Conservation (phyloP, 75 land plant genomes). For the Gnetum montanum region DNA sequence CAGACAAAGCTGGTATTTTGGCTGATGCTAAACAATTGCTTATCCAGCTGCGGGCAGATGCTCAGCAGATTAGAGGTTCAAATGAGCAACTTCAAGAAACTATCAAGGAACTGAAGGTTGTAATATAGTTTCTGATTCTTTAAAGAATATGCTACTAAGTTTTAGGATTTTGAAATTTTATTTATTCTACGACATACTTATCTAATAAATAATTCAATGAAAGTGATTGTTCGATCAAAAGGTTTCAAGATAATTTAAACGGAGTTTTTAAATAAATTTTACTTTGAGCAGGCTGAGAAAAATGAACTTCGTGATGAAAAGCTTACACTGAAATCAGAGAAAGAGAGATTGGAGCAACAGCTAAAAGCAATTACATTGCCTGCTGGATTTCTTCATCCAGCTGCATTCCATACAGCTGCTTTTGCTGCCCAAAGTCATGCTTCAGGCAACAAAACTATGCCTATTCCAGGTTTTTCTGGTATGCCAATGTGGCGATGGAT, state of each 20-base stretch:
- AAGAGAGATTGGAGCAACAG: slow-evolving; percentile 80
- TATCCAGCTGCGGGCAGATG: slow-evolving; percentile 48
- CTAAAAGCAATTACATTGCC: slow-evolving; percentile 44
- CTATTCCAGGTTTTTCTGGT: slow-evolving; percentile 12
- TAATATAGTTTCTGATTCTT: too few relatives aligned
- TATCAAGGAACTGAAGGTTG: slow-evolving; percentile 56
- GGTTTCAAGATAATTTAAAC: too few relatives aligned
- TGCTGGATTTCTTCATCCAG: slow-evolving; percentile 51
- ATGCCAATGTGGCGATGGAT: slow-evolving; percentile 77
- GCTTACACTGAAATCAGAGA: slow-evolving; percentile 70
- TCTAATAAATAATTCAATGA: too few relatives aligned
- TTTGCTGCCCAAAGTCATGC: slow-evolving; percentile 30
- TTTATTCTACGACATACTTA: too few relatives aligned
- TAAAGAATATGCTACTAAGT: not conserved
- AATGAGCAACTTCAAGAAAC: slow-evolving; percentile 47
- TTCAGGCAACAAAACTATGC: slow-evolving; percentile 18
- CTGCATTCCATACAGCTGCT: slow-evolving; percentile 16
- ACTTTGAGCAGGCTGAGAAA: slow-evolving; percentile 58
- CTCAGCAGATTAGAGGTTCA: slow-evolving; percentile 41
- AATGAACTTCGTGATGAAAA: slow-evolving; percentile 96
- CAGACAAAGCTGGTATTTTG: slow-evolving; percentile 51
- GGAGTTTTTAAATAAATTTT: too few relatives aligned
- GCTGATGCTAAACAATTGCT: slow-evolving; percentile 50
- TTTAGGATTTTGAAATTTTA: not conserved
- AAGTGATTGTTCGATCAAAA: too few relatives aligned